These are phyloP conservation scores for Capsicum chinense DNA, from an alignment of 257 asterid genomes.

Conservation along the genomic window DNA sequence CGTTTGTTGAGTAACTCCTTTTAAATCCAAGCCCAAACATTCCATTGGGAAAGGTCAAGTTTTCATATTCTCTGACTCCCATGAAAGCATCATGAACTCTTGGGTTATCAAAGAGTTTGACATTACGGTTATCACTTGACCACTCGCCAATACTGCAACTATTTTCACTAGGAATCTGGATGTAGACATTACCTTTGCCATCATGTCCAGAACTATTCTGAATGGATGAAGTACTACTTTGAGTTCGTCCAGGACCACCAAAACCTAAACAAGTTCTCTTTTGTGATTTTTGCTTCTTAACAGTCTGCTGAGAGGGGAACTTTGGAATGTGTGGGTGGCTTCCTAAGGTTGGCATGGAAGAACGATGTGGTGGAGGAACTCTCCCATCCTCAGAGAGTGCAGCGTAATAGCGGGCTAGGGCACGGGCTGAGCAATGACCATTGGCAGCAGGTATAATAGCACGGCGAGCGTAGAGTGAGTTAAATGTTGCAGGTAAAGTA, in stretches of 20 bases:
- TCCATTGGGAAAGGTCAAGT: slow-evolving; percentile 58
- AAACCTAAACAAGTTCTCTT: background rate
- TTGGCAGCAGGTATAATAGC: slow-evolving; percentile 90
- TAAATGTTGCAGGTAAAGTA: slow-evolving; percentile 71
- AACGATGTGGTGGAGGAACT: slow-evolving; percentile 66
- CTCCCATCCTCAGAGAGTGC: slow-evolving; percentile 75
- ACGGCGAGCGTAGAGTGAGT: slow-evolving; percentile 82
- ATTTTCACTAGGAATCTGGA: slow-evolving; percentile 51
- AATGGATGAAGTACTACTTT: slow-evolving; percentile 26
- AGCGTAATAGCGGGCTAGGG: slow-evolving; percentile 95
- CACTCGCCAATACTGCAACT: slow-evolving; percentile 21
- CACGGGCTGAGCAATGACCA: slow-evolving; percentile 97
- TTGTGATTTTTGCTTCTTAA: slow-evolving; percentile 49
- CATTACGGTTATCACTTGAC: slow-evolving; percentile 21
- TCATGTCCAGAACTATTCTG: slow-evolving; percentile 22
- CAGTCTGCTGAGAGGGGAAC: slow-evolving; percentile 48
- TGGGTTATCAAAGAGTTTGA: slow-evolving; percentile 59
- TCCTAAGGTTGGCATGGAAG: slow-evolving; percentile 75
- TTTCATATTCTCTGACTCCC: slow-evolving; percentile 78
- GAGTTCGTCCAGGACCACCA: slow-evolving; percentile 31
- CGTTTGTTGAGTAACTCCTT: slow-evolving; percentile 67
- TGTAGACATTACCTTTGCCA: slow-evolving; percentile 43
- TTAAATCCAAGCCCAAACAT: slow-evolving; percentile 88
- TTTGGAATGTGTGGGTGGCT: slow-evolving; percentile 80
- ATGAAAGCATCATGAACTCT: slow-evolving; percentile 74